Conservation (phyloP, 1,139 yeast species). For the Taphrina wiesneri region DNA sequence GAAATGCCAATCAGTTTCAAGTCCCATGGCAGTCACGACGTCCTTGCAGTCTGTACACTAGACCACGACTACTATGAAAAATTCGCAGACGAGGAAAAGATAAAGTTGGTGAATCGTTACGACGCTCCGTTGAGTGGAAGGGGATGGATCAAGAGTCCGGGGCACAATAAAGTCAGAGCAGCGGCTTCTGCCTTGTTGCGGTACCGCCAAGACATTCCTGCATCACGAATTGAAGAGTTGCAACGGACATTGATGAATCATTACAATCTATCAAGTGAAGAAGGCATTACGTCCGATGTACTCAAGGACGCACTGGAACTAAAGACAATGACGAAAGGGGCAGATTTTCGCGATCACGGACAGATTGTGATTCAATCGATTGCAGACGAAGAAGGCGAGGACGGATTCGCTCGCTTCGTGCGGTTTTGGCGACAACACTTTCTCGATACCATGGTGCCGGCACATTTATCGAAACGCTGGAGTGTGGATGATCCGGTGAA, state of each 20-base stretch:
- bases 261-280: background rate
- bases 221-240: background rate
- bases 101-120: background rate
- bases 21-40: constrained; percentile 22
- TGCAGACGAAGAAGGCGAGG: background rate
- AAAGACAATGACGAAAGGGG: background rate
- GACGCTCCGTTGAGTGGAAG: constrained; percentile 13
- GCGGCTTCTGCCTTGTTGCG: constrained; percentile 20
- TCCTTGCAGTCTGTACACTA: constrained; percentile 1
- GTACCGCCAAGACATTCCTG: background rate
- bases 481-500: constrained; percentile 16
- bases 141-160: constrained; percentile 9
- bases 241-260: background rate
- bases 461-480: background rate
- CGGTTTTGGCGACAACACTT: constrained; percentile 17
- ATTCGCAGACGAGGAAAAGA: constrained; percentile 1
- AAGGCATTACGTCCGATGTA: background rate
- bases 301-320: background rate
- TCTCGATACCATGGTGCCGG: constrained; percentile 9
- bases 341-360: constrained; percentile 6
- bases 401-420: constrained; percentile 4
- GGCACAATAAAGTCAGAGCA: background rate
- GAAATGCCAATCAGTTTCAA: constrained; percentile 17
- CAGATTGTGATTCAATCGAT: constrained; percentile 2
- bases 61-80: constrained; percentile 6